Evolutionary conservation across 768 basidiomycete genomes (phyloP), one percentile per base, ranked within the genome.

Genomic region (Leccinum uliginosum): DNA sequence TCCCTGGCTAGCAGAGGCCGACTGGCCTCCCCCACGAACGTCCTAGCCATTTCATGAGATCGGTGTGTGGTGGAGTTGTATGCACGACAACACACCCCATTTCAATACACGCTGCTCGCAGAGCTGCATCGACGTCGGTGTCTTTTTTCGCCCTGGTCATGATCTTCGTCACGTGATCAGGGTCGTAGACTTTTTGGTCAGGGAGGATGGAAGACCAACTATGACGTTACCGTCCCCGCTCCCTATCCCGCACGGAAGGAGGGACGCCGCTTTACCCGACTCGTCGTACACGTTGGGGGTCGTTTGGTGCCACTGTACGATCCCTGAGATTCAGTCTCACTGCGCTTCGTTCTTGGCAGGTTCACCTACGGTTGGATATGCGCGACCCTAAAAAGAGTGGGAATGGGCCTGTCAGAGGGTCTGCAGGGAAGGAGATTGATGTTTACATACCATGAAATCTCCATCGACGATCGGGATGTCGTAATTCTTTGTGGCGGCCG

Each of bases 51-150:
- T 30, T 9, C 34, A 26, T 50, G 40, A 56, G 51, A 56, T 34
- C 21, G 15, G 26, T 17, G n/a, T 10, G 15, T 35, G 34, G 34
- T 9, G 26, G 27, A 0, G 23, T 46, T 19, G 40, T 43, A 19
- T 45, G 12, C 17, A 14, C 14, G 12, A 15, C 17, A 35, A 59
- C 67, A 35, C 52, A 73, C 67, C 82, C 82, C 79, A 84, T 78
- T 59, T 80, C 78, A 14, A 78, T 71, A 29, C 79, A 79, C 5
- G 76, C 79, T 1, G 77, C 75, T 3, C 81, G 75, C 62, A 81
- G 71, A 24, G 74, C 62, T 0, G 73, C 65, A 59, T 83, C 82
- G 4, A 80, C 74, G n/a, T 75, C 71, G 29, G 66, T 62, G 21
- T 78, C 74, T 50, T 71, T 73, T 57, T 76, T 80, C 3, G 74